phyloP scores from a whole-genome alignment of 768 basidiomycete genomes.

The Auriscalpium vulgare region DNA sequence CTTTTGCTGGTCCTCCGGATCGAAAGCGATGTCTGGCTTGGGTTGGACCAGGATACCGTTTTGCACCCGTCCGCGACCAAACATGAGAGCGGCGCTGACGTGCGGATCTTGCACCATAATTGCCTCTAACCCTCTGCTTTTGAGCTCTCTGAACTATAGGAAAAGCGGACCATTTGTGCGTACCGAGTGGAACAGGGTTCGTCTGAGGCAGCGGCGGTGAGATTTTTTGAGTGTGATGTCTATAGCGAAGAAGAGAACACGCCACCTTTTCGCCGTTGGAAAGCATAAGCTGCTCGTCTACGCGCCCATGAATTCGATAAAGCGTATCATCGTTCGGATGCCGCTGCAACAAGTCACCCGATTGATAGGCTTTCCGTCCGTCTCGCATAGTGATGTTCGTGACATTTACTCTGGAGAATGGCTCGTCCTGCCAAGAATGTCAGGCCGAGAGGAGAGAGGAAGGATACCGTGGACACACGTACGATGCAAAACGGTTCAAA shows the following conservation, averaged over 20 bases:
- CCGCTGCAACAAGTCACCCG: constrained; percentile 28
- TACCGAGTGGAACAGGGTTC: constrained; percentile 2
- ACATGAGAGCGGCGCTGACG: neutral
- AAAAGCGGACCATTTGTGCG: neutral
- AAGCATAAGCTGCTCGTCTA: constrained; percentile 39
- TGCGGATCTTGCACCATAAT: neutral
- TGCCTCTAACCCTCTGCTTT: neutral
- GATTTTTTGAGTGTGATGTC: no score
- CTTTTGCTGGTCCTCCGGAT: neutral
- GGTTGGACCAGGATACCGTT: constrained; percentile 1
- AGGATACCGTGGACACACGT: constrained; percentile 4
- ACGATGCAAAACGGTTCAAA: constrained; percentile 35
- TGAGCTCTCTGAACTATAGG: neutral
- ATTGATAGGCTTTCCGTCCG: neutral
- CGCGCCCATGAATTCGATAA: constrained; percentile 33
- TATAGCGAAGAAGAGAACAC: neutral
- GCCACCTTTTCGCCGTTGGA: constrained; percentile 28
- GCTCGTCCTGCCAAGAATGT: neutral
- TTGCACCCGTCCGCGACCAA: neutral
- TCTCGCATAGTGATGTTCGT: neutral
- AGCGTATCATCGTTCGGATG: constrained; percentile 31
- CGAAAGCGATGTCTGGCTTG: neutral
- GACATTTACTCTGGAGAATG: neutral
- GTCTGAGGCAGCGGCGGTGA: neutral
- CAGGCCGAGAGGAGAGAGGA: constrained; percentile 7